A percentile compares a stretch with the other conserved stretches of the same genome.
These are phyloP conservation scores for Huntiella moniliformis DNA, from an alignment of 2,329 filamentous ascomycete species.

Conservation along the genomic window DNA sequence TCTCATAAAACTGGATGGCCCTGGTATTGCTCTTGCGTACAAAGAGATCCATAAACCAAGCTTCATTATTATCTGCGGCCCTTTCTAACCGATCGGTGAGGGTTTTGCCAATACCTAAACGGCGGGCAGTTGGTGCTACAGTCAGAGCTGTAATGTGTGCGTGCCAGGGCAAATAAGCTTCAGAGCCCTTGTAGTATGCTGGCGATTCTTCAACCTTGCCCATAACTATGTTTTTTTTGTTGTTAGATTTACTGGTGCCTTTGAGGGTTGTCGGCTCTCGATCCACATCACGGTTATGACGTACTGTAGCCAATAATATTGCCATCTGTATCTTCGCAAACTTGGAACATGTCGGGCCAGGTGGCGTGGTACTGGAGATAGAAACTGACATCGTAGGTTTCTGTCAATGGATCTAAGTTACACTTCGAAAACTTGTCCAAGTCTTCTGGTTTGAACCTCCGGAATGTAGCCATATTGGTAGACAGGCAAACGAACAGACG, in stretches of 20 bases:
- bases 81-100: slow-evolving; percentile 65
- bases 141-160: slow-evolving; percentile 94
- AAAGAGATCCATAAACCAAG: slow-evolving; percentile 93
- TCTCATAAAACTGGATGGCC: slow-evolving; percentile 75
- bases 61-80: slow-evolving; percentile 62
- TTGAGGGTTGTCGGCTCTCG: not conserved
- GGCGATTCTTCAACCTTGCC: slow-evolving; percentile 87
- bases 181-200: slow-evolving; percentile 51
- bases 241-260: not conserved
- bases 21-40: slow-evolving; percentile 75
- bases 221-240: slow-evolving; percentile 49
- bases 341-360: slow-evolving; percentile 89
- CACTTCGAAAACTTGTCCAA: slow-evolving; percentile 80
- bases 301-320: slow-evolving; percentile 87
- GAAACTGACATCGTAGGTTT: slow-evolving; percentile 90
- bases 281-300: slow-evolving; percentile 16
- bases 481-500: not conserved
- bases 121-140: slow-evolving; percentile 67
- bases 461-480: slow-evolving; percentile 57
- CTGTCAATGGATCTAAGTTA: slow-evolving; percentile 91
- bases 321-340: slow-evolving; percentile 71
- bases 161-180: slow-evolving; percentile 97
- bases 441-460: slow-evolving; percentile 68
- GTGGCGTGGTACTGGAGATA: slow-evolving; percentile 90
- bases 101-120: slow-evolving; percentile 70